Evolutionary conservation across 345 rosid genomes (phyloP).

Genomic region (Nephelium lappaceum): DNA sequence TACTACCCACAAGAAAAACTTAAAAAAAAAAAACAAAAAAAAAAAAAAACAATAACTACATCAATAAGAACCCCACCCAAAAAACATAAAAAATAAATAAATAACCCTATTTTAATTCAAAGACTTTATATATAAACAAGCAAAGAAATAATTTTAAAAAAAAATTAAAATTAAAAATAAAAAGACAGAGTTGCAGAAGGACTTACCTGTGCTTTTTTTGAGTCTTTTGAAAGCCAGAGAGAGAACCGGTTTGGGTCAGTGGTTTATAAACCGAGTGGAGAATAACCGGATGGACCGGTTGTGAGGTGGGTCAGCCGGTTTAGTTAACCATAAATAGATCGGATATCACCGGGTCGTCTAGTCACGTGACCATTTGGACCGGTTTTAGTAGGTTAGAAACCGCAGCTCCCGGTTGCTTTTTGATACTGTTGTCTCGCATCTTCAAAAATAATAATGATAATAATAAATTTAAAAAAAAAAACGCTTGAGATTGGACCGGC

Average conservation of each 20-base stretch:
- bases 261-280: conserved; percentile 21
- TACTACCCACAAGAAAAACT: not conserved
- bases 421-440: not conserved
- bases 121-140: not conserved
- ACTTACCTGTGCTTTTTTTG: conserved; percentile 25
- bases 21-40: not conserved
- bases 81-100: not conserved
- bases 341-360: conserved; percentile 31
- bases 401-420: conserved; percentile 29
- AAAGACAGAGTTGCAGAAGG: not conserved
- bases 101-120: not conserved
- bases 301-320: conserved; percentile 31
- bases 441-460: not conserved
- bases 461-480: not conserved
- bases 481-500: not conserved
- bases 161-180: not conserved
- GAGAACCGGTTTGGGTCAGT: conserved; percentile 33
- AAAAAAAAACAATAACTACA: not conserved
- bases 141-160: not conserved
- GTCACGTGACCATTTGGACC: conserved; percentile 29
- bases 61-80: not conserved
- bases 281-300: conserved; percentile 50
- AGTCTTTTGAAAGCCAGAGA: conserved; percentile 6
- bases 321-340: conserved; percentile 16
- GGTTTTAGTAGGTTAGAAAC: conserved; percentile 29